Evolutionary conservation across 352 stramenopile genomes (phyloP), one percentile per base, ranked within the genome.

Genomic region (Globisporangium spinosum): DNA sequence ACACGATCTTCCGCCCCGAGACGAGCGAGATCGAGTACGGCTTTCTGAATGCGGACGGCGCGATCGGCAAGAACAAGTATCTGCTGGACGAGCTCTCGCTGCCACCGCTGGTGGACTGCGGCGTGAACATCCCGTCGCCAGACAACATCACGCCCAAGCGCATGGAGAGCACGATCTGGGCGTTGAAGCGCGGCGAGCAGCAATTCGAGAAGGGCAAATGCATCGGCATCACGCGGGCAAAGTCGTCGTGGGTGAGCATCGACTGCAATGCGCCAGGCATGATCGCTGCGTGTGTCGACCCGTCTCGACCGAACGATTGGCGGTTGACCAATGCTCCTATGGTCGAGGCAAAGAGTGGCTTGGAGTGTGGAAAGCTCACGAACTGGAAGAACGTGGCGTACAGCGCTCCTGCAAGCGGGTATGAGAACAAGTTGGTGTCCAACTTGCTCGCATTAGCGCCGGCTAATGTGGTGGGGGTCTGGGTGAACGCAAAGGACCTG

Each of bases 11-110:
- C 58, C 87, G 87, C 8, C 87, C 87, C 10, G 74, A 93, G 76
- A 94, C 85, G 25, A 95, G 87, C 55, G 87, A 95, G 65, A 95
- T 95, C 40, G 79, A 91, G 66, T 94, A 94, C 27, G 87, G 75
- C 0, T 91, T 94, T 62, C 69, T 95, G 32, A 95, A 95, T 62
- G 85, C 87, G 3, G 78, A 87, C 64, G 87, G 87, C 10, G 75
- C 91, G 43, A 58, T 95, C 32, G 87, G 87, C 20, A 70, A 56
- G 13, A 93, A 95, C 70, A 72, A 81, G 47, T 74, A 90, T 64
- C 62, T 95, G 49, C 64, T 95, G 23, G 76, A 93, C 56, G 85
- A 95, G 40, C 74, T 79, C 32, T 77, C 79, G 34, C 72, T 95
- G 49, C 87, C 87, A 15, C 74, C 76, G 13, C 64, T 93, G 65